These are phyloP conservation scores for Leccinum uliginosum DNA, from an alignment of 768 basidiomycete species.

Conservation along the genomic window DNA sequence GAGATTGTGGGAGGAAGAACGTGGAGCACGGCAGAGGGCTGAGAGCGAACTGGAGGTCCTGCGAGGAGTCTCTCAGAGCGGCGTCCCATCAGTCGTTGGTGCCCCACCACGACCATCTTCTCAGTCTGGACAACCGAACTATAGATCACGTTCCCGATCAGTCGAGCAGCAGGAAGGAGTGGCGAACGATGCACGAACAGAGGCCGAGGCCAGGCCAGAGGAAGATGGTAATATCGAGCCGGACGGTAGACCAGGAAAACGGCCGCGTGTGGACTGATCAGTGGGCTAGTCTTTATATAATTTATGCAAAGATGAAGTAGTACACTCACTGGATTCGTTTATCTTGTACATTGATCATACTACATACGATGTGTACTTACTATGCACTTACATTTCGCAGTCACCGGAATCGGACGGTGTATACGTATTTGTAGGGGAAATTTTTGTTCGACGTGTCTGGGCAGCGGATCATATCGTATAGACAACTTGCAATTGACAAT, in stretches of 20 bases:
- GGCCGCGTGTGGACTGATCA: constrained; percentile 29
- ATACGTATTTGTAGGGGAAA: too few relatives aligned
- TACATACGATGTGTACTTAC: constrained; percentile 8
- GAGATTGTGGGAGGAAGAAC: constrained; percentile 78
- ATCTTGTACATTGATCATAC: constrained; percentile 8
- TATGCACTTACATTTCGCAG: neutral
- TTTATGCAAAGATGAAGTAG: constrained; percentile 13
- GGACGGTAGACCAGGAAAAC: constrained; percentile 29
- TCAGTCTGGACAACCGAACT: constrained; percentile 8
- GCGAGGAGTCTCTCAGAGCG: constrained; percentile 32
- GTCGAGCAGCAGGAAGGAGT: constrained; percentile 23
- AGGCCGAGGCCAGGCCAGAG: constrained; percentile 16
- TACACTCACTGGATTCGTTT: constrained; percentile 8
- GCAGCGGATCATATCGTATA: too few relatives aligned
- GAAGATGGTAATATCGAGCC: constrained; percentile 14
- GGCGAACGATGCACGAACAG: constrained; percentile 19
- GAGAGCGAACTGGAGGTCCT: constrained; percentile 64
- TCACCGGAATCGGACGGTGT: neutral
- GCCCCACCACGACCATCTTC: constrained; percentile 17
- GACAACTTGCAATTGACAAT: too few relatives aligned
- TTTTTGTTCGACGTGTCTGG: too few relatives aligned
- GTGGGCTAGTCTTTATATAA: constrained; percentile 7
- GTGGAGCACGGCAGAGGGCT: constrained; percentile 50
- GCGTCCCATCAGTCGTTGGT: neutral
- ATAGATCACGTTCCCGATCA: constrained; percentile 26